Evolutionary conservation across 176 grass and related monocot species (phyloP), one percentile per base, ranked within the genome.

Genomic region (Triticum urartu): DNA sequence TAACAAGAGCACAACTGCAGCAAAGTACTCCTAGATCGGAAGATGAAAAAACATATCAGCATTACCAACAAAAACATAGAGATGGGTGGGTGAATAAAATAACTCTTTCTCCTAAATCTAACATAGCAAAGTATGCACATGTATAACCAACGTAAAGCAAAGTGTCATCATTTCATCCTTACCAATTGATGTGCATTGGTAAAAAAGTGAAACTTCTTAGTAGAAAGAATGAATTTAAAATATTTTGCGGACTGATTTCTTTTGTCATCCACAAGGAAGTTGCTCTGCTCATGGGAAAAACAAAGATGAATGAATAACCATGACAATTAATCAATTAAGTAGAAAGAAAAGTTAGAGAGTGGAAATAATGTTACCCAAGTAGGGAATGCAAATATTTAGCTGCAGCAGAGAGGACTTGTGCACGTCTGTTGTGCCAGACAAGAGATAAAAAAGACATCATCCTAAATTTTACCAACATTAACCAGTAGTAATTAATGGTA

Each of bases 371-470:
- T 59, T 91, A 97, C 92, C 87, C 48, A 69, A 75, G 87, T 15
- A 93, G 33, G 68, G 89, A 88, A 79, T 93, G 91, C 81, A 94
- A 86, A 84, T 89, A 91, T 63, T 98, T 81, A 22, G 93, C 91
- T 81, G 95, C 83, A 84, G 88, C 77, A 85, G 93, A 95, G 24
- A 98, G 81, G 63, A 98, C 81, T 83, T 89, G 89, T 32, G 63
- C 69, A 73, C 91, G 91, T 81, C 91, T 87, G 74, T 81, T 94
- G 86, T 94, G 88, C 80, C 84, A 87, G 43, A 88, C 95, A 86
- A 95, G 79, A 81, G 64, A 85, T 78, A 92, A 80, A 93, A 95
- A 75, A 89, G 67, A 56, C 26, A 26, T 26, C 52, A 32, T 88
- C 94, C 93, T 65, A 78, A 72, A 84, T 50, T 86, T 25, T 90